Base-by-base conservation (phyloP, 768 basidiomycete species). In the Naganishia randhawae region DNA sequence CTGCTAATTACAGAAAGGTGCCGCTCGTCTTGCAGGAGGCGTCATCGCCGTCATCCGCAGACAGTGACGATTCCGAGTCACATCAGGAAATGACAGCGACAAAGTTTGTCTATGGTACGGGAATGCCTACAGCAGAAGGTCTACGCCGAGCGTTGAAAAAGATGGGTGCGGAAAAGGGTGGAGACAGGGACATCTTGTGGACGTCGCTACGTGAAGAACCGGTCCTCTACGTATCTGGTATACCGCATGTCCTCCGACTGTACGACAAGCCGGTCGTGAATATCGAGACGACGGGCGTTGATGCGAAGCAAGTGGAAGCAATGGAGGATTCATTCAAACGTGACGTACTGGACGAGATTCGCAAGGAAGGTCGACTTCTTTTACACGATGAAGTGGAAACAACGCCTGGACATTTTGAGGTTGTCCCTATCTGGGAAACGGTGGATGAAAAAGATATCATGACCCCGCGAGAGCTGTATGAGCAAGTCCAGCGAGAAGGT, bases 311-410 rank as follows among this genome's bases (percentile, higher is more conserved):
- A 37, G 96, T 98, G 2, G 96, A 98, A 78, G 83, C 84, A 32
- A 96, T 97, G 90, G 96, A 98, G 70, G 81, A 85, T 41, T 86
- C 82, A 63, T 87, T 99, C 78, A 95, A 96, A 82, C 84, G 84
- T 54, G 96, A 99, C 74, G 86, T 98, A 13, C 81, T 96, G 8
- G 83, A 84, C 3, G 96, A 99, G 80, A 82, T 94, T n/a, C 83
- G 84, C 48, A 85, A 75, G 14, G 71, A 85, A 37, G 93, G 93
- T 3, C 86, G 90, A 29, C 86, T 99, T 48, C 82, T 99, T 0
- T 84, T 98, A 1, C 96, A 98, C 71, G 95, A 98, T 73, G 95
- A 99, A 81, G 86, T 96, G 7, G 94, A 96, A 78, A 93, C 95
- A 65, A 85, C 89, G 42, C 90, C 93, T 0, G 94, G 94, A 1